These are phyloP conservation scores for Botrytis pseudocinerea DNA, from an alignment of 2,329 filamentous ascomycete genomes.

Conservation along the genomic window DNA sequence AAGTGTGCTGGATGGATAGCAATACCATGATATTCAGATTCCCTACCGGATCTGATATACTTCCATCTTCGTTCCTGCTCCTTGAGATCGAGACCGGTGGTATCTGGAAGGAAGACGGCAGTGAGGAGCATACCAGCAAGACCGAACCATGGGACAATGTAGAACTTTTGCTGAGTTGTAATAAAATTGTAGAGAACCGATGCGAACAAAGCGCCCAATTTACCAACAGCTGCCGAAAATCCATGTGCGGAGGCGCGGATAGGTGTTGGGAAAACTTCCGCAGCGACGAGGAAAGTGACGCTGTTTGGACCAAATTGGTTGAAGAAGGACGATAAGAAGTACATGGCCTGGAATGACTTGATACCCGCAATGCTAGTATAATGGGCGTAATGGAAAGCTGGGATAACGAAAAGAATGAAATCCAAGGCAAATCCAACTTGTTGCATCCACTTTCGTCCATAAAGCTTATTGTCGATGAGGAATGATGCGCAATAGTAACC, in stretches of 20 bases:
- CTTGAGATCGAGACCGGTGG: slow-evolving; percentile 92
- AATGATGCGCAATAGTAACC: slow-evolving; percentile 80
- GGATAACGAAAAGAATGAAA: slow-evolving; percentile 91
- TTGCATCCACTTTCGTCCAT: slow-evolving; percentile 95
- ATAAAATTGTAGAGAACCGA: slow-evolving; percentile 96
- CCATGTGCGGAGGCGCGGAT: slow-evolving; percentile 93
- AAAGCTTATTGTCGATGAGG: slow-evolving; percentile 59
- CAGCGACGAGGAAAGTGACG: slow-evolving; percentile 93
- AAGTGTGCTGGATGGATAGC: slow-evolving; percentile 89
- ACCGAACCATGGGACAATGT: slow-evolving; percentile 94
- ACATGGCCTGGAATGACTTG: slow-evolving; percentile 95
- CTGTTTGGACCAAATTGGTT: slow-evolving; percentile 95
- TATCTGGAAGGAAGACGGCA: slow-evolving; percentile 87
- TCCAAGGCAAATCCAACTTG: slow-evolving; percentile 89
- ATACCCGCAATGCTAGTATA: slow-evolving; percentile 72
- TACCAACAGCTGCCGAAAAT: slow-evolving; percentile 88
- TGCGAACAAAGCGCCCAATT: slow-evolving; percentile 82
- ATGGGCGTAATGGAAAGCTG: slow-evolving; percentile 84
- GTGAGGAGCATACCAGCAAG: slow-evolving; percentile 83
- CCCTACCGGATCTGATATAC: slow-evolving; percentile 77
- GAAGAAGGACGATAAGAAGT: slow-evolving; percentile 97
- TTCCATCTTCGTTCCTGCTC: slow-evolving; percentile 94
- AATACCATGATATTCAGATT: slow-evolving; percentile 85
- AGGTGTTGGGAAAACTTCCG: slow-evolving; percentile 93
- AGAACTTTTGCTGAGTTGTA: slow-evolving; percentile 78